These are phyloP conservation scores for Paramecium tetraurelia DNA, from an alignment of 73 alveolate genomes.

Conservation along the genomic window DNA sequence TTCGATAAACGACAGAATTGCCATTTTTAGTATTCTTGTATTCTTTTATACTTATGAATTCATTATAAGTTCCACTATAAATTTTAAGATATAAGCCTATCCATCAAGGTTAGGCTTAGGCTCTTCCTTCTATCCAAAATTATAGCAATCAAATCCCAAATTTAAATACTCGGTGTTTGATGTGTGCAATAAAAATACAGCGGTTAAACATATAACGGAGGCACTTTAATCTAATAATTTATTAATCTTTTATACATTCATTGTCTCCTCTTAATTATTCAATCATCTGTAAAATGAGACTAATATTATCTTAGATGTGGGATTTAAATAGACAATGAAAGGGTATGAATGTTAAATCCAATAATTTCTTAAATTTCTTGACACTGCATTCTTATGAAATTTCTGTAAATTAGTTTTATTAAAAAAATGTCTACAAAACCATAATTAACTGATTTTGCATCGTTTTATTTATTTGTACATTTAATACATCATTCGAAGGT, in stretches of 20 bases:
- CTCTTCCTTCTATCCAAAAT: background rate
- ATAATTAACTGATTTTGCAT: background rate
- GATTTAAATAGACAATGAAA: background rate
- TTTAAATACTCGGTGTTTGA: background rate
- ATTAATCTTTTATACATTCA: background rate
- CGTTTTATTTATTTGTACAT: background rate
- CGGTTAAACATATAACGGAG: background rate
- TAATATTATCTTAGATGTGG: background rate
- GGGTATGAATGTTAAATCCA: background rate
- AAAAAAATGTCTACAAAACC: background rate
- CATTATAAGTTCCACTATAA: background rate
- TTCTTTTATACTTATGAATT: background rate
- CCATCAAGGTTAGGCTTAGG: background rate
- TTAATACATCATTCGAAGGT: background rate
- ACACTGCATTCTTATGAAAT: background rate
- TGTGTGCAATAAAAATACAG: background rate
- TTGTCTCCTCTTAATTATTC: background rate
- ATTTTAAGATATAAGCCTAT: background rate
- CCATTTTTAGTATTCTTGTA: background rate
- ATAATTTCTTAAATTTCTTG: background rate
- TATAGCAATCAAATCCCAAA: constrained; percentile 1
- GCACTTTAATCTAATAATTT: background rate
- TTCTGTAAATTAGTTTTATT: background rate
- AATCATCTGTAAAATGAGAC: background rate
- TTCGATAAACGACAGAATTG: background rate